Evolutionary conservation across 2,329 filamentous ascomycete species (phyloP), one percentile per base, ranked within the genome.

Genomic region (Paecilomyces variotii): DNA sequence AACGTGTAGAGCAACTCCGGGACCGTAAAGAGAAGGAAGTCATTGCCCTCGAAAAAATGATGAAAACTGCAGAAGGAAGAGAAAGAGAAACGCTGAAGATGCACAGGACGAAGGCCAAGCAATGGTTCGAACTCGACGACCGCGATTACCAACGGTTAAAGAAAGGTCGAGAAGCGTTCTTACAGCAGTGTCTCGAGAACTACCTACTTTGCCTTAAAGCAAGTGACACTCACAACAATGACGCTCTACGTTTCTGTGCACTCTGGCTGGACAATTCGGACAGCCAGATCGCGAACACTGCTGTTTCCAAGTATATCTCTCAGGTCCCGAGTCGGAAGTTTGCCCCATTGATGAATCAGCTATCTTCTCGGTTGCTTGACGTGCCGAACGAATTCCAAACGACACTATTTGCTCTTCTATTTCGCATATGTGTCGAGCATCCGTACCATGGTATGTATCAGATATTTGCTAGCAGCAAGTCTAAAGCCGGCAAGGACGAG

Each of bases 381-480:
- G 82, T 87, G 32, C 74, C 81, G 1, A 82, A 81, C 14, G 70
- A 79, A 0, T 99, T 99, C 68, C 94, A 99, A 68, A 80, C 79
- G 49, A 80, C 93, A 1, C 79, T 99, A 1, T 84, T 85, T 56
- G 79, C 80, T 1, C 78, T 99, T 19, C 86, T 97, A 3, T 85
- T 86, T 67, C 87, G 86, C 7, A 96, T 99, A 57, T 97, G 93
- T 69, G 80, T 84, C 10, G 91, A 99, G 59, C 94, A 99, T 74
- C 95, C 94, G 0, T 96, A 92, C 72, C 95, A 99, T 70, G 91
- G 91, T 54, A 93, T 97, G 86, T 96, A 99, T 71, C 92, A 97
- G 66, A 90, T 99, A 50, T 97, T 93, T 79, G 90, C 92, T 2
- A 87, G 88, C 25, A 86, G 84, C 52, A 89, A 87, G 66, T 85